These are phyloP conservation scores for Cytidiella melzeri DNA, from an alignment of 768 basidiomycete genomes.

Conservation along the genomic window DNA sequence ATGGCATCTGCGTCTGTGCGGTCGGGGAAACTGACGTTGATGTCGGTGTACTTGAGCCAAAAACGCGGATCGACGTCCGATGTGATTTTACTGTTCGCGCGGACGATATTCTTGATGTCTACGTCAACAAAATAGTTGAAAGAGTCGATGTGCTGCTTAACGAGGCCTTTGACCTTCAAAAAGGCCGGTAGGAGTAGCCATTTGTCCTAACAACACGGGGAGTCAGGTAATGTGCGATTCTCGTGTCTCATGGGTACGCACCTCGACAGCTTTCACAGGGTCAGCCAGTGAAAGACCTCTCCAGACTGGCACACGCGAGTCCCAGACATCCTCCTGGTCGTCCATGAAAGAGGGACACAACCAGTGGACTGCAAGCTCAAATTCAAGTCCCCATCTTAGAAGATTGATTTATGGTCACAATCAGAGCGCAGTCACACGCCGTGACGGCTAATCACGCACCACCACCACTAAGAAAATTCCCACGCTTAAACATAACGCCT, in stretches of 20 bases:
- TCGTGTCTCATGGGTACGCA: slow-evolving; percentile 30
- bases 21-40: slow-evolving; percentile 87
- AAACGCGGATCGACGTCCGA: slow-evolving; percentile 96
- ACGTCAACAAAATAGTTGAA: slow-evolving; percentile 99
- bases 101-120: slow-evolving; percentile 95
- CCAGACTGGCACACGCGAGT: slow-evolving; percentile 52
- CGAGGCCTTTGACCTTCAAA: slow-evolving; percentile 94
- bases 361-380: not conserved
- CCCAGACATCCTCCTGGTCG: slow-evolving; percentile 43
- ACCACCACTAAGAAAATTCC: too few relatives aligned
- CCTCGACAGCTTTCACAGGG: slow-evolving; percentile 88
- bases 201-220: slow-evolving; percentile 69
- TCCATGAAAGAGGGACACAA: slow-evolving; percentile 1
- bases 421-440: too few relatives aligned
- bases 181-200: slow-evolving; percentile 97
- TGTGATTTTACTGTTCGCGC: slow-evolving; percentile 87
- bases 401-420: too few relatives aligned
- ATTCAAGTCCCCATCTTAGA: too few relatives aligned
- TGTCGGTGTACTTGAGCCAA: slow-evolving; percentile 95
- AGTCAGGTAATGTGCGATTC: slow-evolving; percentile 9
- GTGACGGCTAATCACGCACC: too few relatives aligned
- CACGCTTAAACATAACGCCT: too few relatives aligned
- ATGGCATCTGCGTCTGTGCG: slow-evolving; percentile 77
- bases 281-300: slow-evolving; percentile 78
- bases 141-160: slow-evolving; percentile 98